Conservation (phyloP, 2,329 filamentous ascomycete genomes). For the Chaetomium strumarium region DNA sequence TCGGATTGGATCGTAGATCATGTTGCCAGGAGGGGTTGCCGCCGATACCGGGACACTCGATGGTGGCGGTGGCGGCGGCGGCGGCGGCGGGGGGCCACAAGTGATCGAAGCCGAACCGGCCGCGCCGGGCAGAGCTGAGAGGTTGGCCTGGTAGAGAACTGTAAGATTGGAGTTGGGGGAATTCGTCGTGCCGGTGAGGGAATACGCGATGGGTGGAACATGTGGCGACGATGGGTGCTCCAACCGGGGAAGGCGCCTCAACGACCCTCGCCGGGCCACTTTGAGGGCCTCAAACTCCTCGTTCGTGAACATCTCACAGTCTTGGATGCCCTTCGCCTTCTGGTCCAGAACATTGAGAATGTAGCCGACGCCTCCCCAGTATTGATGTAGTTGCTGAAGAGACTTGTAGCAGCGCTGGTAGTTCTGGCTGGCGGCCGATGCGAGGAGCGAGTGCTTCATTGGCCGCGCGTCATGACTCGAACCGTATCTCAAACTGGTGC, state of each 20-base stretch:
- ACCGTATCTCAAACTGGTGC: slow-evolving; percentile 11
- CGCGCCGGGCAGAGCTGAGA: slow-evolving; percentile 10
- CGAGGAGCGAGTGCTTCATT: slow-evolving; percentile 67
- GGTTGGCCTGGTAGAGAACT: slow-evolving; percentile 64
- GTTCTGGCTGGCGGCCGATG: slow-evolving; percentile 77
- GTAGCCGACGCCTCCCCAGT: slow-evolving; percentile 83
- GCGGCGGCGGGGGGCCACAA: slow-evolving; percentile 8
- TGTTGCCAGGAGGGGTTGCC: slow-evolving; percentile 49
- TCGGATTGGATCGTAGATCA: slow-evolving; percentile 56
- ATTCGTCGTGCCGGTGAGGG: slow-evolving; percentile 80
- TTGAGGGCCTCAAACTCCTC: slow-evolving; percentile 76
- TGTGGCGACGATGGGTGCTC: slow-evolving; percentile 46
- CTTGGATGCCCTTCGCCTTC: slow-evolving; percentile 79
- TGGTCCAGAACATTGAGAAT: slow-evolving; percentile 82
- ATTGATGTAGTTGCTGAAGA: slow-evolving; percentile 70
- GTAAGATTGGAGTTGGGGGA: slow-evolving; percentile 79
- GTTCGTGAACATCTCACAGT: slow-evolving; percentile 59
- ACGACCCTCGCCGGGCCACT: slow-evolving; percentile 41
- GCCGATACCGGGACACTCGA: slow-evolving; percentile 31
- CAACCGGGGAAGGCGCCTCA: slow-evolving; percentile 39
- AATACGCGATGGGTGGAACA: slow-evolving; percentile 66
- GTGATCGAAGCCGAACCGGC: not conserved
- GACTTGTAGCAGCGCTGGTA: slow-evolving; percentile 85
- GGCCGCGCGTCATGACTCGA: slow-evolving; percentile 27
- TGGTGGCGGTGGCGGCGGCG: slow-evolving; percentile 10